Evolutionary conservation across 2,329 filamentous ascomycete genomes (phyloP).

Genomic region (Nothophoma quercina): DNA sequence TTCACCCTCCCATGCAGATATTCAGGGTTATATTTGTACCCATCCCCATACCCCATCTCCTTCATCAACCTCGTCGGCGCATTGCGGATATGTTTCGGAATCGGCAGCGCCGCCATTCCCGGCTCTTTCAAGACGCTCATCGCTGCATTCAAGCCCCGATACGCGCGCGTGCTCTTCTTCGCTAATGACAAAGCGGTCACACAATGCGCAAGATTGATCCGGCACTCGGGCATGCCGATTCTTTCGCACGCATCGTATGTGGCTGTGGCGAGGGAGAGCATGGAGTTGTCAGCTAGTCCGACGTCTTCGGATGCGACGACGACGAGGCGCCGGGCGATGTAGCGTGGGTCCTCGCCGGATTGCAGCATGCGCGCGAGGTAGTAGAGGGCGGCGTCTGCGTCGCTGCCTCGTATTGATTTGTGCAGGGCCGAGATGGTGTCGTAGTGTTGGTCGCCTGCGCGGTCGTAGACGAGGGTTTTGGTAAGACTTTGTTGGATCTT

Average conservation of each 20-base stretch:
- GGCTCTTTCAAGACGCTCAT: slow-evolving; percentile 82
- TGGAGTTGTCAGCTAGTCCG: slow-evolving; percentile 83
- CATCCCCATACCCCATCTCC: slow-evolving; percentile 85
- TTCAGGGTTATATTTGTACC: slow-evolving; percentile 97
- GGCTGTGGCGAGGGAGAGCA: slow-evolving; percentile 84
- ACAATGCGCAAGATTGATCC: slow-evolving; percentile 89
- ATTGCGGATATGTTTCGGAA: slow-evolving; percentile 89
- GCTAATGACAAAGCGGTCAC: slow-evolving; percentile 81
- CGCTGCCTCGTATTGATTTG: slow-evolving; percentile 88
- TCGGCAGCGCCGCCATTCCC: slow-evolving; percentile 79
- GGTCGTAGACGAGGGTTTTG: slow-evolving; percentile 92
- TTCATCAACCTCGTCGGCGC: slow-evolving; percentile 93
- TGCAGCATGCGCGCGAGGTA: slow-evolving; percentile 96
- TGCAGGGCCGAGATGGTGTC: slow-evolving; percentile 97
- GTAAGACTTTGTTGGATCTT: slow-evolving; percentile 84
- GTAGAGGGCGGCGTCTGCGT: slow-evolving; percentile 88
- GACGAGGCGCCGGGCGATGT: slow-evolving; percentile 89
- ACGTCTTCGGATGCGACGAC: slow-evolving; percentile 96
- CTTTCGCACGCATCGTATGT: slow-evolving; percentile 89
- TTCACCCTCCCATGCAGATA: slow-evolving; percentile 81
- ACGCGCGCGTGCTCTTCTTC: slow-evolving; percentile 86
- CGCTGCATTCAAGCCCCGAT: slow-evolving; percentile 81
- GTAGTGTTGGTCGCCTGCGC: slow-evolving; percentile 95
- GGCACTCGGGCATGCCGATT: slow-evolving; percentile 92
- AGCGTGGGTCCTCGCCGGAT: slow-evolving; percentile 91